Conservation (phyloP, 2,329 filamentous ascomycete genomes). For the Emmonsiellopsis sp. region DNA sequence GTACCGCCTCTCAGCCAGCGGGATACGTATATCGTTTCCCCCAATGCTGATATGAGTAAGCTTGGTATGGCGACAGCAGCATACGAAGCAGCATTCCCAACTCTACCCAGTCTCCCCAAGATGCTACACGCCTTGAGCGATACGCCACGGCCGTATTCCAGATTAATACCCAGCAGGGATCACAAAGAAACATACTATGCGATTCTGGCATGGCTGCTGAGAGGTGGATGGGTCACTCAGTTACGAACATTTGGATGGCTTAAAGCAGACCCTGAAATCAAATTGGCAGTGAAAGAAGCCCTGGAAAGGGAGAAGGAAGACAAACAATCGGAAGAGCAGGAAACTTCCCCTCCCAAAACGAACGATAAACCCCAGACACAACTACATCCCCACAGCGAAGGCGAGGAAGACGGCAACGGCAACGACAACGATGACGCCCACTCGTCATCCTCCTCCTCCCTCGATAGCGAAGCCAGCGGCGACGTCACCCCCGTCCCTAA, state of each 20-base stretch:
- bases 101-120: conserved; percentile 71
- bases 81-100: conserved; percentile 73
- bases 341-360: conserved; percentile 4
- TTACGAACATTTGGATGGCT: conserved; percentile 87
- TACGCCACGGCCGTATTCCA: conserved; percentile 71
- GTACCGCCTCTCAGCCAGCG: conserved; percentile 84
- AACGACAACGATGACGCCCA: conserved; percentile 18
- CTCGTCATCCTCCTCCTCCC: conserved; percentile 28
- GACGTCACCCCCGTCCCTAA: conserved; percentile 29
- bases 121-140: conserved; percentile 79
- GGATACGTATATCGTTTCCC: conserved; percentile 85
- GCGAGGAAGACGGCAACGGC: conserved; percentile 11
- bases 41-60: conserved; percentile 70
- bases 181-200: conserved; percentile 81
- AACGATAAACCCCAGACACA: background rate
- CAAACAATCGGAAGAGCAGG: conserved; percentile 27
- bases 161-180: conserved; percentile 75
- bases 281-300: conserved; percentile 67
- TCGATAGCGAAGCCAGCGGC: conserved; percentile 30
- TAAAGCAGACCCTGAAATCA: conserved; percentile 71
- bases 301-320: conserved; percentile 61
- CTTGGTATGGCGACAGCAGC: conserved; percentile 60
- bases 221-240: conserved; percentile 88
- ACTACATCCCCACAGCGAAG: conserved; percentile 6
- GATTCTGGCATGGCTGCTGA: conserved; percentile 87